Base-by-base conservation (phyloP, 2,329 filamentous ascomycete genomes). In the Pseudogymnoascus sp. region DNA sequence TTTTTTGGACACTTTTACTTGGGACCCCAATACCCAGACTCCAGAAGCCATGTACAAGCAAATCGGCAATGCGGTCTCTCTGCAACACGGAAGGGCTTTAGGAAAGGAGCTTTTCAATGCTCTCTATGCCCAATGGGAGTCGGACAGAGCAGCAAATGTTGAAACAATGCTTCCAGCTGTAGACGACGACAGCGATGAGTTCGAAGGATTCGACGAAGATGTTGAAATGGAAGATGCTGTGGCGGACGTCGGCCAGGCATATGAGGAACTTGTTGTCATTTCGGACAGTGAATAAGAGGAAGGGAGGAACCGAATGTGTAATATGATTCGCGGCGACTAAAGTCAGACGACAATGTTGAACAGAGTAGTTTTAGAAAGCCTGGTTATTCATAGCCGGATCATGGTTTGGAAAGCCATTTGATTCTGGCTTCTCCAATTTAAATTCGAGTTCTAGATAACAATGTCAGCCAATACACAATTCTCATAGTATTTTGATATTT, bases 21-120 rank as follows among this genome's bases (percentile, higher is more conserved):
- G 65, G 40, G 61, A 66, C 8, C 15, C 63, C 3, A 40, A 63
- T 1, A 54, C 9, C 1, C 36, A 58, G 5, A 36, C 15, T 5
- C 15, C 54, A 5, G n/a, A 13, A 15, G 62, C 63, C 21, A 57
- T 64, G 2, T 35, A 62, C 8, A 36, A 61, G 15, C 59, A 60
- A 39, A 64, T 66, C 5, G 66, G 66, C 0, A 67, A 67, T 40
- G 62, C 65, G 5, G 66, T 67, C 3, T 65, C 66, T 21, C 21
- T 54, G 4, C 31, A 33, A n/a, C 47, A 66, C 4, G 62, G 59
- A 15, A 5, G 24, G n/a, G 36, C 35, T n/a, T 9, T 66, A 26
- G 63, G 37, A 4, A 26, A 50, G 3, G 59, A 36, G 17, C 40
- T 67, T 6, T 33, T 60, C 8, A 54, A 63, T 33, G 54, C 63